Evolutionary conservation across 2,329 filamentous ascomycete species (phyloP), one percentile per base, ranked within the genome.

Genomic region (Talaromyces sp.): DNA sequence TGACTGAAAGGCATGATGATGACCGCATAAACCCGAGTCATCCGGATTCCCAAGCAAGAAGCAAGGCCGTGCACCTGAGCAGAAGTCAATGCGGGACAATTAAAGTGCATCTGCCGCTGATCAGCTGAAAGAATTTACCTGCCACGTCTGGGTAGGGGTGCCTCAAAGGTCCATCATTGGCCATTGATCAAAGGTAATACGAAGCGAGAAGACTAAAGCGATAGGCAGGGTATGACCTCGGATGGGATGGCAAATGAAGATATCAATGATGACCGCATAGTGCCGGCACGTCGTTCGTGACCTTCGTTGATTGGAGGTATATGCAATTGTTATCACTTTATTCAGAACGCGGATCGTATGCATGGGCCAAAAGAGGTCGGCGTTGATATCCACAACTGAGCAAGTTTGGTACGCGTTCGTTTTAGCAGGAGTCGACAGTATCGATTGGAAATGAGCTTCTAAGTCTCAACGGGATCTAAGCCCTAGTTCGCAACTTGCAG

Each of bases 111-210:
- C 65, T 62, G 63, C 68, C 64, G 67, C 62, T 70, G 71, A 73
- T 75, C 72, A 75, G 71, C 72, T 75, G 72, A 75, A 74, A 63
- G 62, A 63, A 63, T 67, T 68, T 64, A 66, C 64, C 65, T 66
- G 59, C 60, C 58, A 61, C 57, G 59, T 61, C 56, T 57, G 56
- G 45, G 19, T 62, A 60, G 54, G 58, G 57, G 52, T 50, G 53
- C 17, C 58, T 58, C 54, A 63, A 53, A 28, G 52, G 57, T 60
- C 36, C 52, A 41, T 52, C 50, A 61, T 61, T 61, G 61, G 56
- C 31, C 35, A 46, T 52, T 50, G 45, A 55, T 28, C 22, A 43
- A 56, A 25, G 31, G 53, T 59, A 45, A 37, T 50, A 60, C 25
- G 33, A 53, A 53, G 39, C 6, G 45, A 43, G 40, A 46, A 52